phyloP scores from a whole-genome alignment of 2,329 filamentous ascomycete genomes.

The Exophiala sideris region DNA sequence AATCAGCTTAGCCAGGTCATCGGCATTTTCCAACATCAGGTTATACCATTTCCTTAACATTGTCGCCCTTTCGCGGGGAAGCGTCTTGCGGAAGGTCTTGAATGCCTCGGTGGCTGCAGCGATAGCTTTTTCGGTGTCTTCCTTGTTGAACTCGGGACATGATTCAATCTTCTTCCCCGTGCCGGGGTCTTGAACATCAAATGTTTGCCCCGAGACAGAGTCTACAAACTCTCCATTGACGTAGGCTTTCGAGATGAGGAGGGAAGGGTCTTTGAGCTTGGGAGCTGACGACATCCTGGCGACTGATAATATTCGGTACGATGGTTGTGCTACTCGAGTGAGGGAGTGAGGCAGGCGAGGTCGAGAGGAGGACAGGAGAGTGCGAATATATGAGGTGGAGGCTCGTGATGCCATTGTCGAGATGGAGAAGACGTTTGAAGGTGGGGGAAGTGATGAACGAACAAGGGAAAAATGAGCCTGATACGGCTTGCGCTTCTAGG shows the following conservation, averaged over 20 bases:
- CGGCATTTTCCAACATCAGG: constrained; percentile 62
- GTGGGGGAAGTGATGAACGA: not conserved
- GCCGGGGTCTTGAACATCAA: constrained; percentile 83
- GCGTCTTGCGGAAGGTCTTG: constrained; percentile 58
- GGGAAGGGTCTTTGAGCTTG: constrained; percentile 69
- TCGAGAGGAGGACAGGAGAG: constrained; percentile 16
- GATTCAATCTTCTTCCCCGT: constrained; percentile 77
- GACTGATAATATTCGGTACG: constrained; percentile 22
- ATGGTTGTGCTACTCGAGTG: constrained; percentile 3
- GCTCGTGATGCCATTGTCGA: constrained; percentile 15
- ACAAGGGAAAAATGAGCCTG: no score
- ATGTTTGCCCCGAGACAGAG: constrained; percentile 84
- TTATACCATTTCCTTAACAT: constrained; percentile 67
- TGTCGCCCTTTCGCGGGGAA: constrained; percentile 58
- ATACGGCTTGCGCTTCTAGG: no score
- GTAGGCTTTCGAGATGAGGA: constrained; percentile 81
- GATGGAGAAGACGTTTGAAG: not conserved
- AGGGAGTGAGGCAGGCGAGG: constrained; percentile 16
- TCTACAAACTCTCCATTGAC: constrained; percentile 91
- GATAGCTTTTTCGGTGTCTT: constrained; percentile 79
- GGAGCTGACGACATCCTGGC: constrained; percentile 28
- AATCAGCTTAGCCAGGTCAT: constrained; percentile 63
- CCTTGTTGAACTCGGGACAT: constrained; percentile 72
- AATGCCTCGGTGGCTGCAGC: constrained; percentile 73
- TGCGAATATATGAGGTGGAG: constrained; percentile 16